Evolutionary conservation across 176 grass and related monocot species (phyloP), one percentile per base, ranked within the genome.

Genomic region (Eragrostis curvula): DNA sequence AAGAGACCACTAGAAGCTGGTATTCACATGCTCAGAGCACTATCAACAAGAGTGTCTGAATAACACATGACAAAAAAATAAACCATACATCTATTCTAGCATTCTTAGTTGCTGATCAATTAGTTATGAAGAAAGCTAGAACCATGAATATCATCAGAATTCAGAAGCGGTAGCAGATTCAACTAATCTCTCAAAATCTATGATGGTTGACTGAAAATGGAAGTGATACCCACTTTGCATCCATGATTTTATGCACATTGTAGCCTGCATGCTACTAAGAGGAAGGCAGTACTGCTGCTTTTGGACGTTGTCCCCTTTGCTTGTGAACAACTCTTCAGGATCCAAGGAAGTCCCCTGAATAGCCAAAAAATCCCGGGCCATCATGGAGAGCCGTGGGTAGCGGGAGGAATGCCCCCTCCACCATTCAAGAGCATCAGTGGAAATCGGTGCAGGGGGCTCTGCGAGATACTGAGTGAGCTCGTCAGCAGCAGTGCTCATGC

Each of bases 291-390:
- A 93, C 72, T 84, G 87, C 78, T 85, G 87, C 82, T 93, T 98
- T 67, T 82, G 88, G 27, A 93, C 68, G 53, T 74, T 88, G 46
- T 93, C 90, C 5, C 92, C 90, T 91, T 89, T 91, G 67, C 84
- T 91, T 36, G 92, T 98, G 81, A 98, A 98, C 44, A 98, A 44
- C 74, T 95, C 90, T 32, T 91, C 90, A 61, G 96, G 92, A 51
- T 95, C 92, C 45, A 87, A 53, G 7, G 92, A 98, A 47, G 92
- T 90, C 61, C 96, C 90, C 50, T 98, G 90, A 67, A 98, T 90
- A 0, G 90, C 90, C 30, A 98, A 81, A 87, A 89, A 98, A 66
- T 98, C 96, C 21, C 96, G 92, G 42, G 96, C 96, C 96, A 98
- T 98, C 40, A 88, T 24, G 8, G 96, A 93, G 48, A 98, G 96